A percentile compares a stretch with the other conserved stretches of the same genome.
phyloP scores from a whole-genome alignment of 768 basidiomycete genomes.

The Boletus fagicola region DNA sequence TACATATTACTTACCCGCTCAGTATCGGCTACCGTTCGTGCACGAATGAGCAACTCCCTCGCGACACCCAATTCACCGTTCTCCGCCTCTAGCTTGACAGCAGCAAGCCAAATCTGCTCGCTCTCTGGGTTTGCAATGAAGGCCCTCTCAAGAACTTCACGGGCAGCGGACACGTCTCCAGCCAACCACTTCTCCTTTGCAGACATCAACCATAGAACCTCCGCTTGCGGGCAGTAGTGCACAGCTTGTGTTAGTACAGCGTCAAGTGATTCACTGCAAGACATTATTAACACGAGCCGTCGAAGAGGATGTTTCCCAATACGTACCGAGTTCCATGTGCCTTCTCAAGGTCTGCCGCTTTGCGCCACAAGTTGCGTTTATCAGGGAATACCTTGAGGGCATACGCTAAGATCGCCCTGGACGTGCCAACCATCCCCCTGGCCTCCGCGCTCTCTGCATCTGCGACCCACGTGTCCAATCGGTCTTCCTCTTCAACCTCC shows the following conservation, averaged over 20 bases:
- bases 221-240: constrained; percentile 89
- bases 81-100: constrained; percentile 95
- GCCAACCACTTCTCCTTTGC: constrained; percentile 96
- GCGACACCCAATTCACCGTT: constrained; percentile 89
- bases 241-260: constrained; percentile 81
- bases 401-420: constrained; percentile 87
- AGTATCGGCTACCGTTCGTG: constrained; percentile 88
- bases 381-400: constrained; percentile 91
- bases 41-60: constrained; percentile 80
- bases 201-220: constrained; percentile 96
- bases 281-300: constrained; percentile 1
- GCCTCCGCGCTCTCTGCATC: constrained; percentile 85
- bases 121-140: constrained; percentile 96
- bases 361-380: constrained; percentile 79
- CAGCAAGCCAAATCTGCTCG: constrained; percentile 97
- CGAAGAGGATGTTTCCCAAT: not conserved
- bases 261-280: constrained; percentile 69
- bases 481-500: constrained; percentile 94
- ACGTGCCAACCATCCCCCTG: constrained; percentile 74
- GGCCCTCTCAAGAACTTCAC: constrained; percentile 82
- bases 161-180: constrained; percentile 88
- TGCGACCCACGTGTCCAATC: constrained; percentile 83
- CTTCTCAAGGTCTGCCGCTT: constrained; percentile 92
- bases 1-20: constrained; percentile 60
- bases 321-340: constrained; percentile 76